A percentile compares a stretch with the other conserved stretches of the same genome.
These are phyloP conservation scores for Zygosaccharomyces bailii DNA, from an alignment of 805 yeast genomes.

Conservation along the genomic window DNA sequence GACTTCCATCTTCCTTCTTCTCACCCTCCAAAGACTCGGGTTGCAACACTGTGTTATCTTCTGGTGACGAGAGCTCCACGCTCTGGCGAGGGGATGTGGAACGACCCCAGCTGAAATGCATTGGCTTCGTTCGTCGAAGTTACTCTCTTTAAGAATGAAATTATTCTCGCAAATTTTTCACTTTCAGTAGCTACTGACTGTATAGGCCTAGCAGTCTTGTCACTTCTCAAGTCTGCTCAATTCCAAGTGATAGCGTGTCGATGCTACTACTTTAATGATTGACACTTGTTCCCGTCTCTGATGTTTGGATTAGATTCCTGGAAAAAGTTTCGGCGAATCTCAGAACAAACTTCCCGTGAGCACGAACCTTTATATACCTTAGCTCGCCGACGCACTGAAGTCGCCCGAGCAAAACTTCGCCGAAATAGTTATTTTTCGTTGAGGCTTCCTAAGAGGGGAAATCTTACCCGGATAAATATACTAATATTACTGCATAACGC, in stretches of 20 bases:
- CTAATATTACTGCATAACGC: neutral
- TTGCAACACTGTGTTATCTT: neutral
- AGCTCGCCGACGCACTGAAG: slow-evolving; percentile 4
- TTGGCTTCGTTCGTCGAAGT: neutral
- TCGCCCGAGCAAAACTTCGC: slow-evolving; percentile 7
- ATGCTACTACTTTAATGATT: neutral
- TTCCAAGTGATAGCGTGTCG: neutral
- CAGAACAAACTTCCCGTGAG: neutral
- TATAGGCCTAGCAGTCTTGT: neutral
- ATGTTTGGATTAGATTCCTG: neutral
- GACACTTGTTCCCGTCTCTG: neutral
- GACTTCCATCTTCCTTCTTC: neutral
- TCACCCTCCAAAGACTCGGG: neutral
- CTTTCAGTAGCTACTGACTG: neutral
- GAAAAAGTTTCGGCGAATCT: slow-evolving; percentile 3
- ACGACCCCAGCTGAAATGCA: slow-evolving; percentile 4
- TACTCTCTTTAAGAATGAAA: neutral
- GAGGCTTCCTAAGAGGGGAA: neutral
- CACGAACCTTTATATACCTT: neutral
- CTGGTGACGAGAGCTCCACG: slow-evolving; percentile 2
- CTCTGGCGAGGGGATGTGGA: neutral
- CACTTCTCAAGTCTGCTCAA: neutral
- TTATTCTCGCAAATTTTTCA: neutral
- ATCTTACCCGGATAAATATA: neutral
- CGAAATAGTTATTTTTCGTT: slow-evolving; percentile 5